These are phyloP conservation scores for Blastomyces emzantsi DNA, from an alignment of 2,329 filamentous ascomycete genomes.

Conservation along the genomic window DNA sequence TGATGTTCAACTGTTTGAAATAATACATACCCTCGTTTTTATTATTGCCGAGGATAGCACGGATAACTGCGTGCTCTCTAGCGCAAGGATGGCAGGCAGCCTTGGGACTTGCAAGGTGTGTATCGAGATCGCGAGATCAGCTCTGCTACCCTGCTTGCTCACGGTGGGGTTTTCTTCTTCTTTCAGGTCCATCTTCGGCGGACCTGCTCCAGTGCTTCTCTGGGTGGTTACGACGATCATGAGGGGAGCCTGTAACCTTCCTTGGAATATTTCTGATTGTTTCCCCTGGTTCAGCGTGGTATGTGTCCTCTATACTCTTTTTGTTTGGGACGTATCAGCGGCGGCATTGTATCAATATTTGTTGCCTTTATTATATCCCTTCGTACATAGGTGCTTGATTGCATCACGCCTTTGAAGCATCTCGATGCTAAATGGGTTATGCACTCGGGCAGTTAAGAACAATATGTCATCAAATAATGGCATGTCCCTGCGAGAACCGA, in stretches of 20 bases:
- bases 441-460: no score
- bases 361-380: neutral
- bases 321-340: neutral
- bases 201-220: neutral
- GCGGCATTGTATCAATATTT: neutral
- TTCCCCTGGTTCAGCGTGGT: neutral
- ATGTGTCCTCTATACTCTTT: neutral
- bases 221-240: neutral
- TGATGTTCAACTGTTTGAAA: neutral
- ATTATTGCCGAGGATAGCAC: slow-evolving; percentile 4
- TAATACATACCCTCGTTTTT: neutral
- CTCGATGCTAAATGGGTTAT: no score
- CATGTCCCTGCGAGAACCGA: no score
- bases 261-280: neutral
- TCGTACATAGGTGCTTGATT: no score
- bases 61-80: neutral
- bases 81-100: neutral
- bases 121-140: neutral
- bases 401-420: no score
- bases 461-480: neutral
- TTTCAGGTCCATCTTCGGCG: neutral
- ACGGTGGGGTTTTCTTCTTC: neutral
- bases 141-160: neutral
- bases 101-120: neutral
- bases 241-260: neutral